Conservation (phyloP, 805 yeast genomes). For the Wickerhamiella shivajii region DNA sequence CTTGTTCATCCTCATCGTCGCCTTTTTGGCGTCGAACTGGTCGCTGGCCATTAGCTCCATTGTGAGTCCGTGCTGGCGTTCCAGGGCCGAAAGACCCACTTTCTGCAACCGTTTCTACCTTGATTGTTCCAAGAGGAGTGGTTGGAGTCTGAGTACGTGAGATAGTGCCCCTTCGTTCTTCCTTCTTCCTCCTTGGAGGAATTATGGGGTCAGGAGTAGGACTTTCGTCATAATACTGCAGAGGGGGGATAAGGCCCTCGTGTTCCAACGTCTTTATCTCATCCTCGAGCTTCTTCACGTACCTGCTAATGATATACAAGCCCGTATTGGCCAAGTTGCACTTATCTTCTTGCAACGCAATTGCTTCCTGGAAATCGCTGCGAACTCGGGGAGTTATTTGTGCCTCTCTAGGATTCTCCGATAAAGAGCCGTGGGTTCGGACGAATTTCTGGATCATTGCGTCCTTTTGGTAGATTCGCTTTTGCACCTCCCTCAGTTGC, state of each 20-base stretch:
- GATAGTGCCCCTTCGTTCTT: too few species aligned
- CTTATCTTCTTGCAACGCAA: constrained; percentile 61
- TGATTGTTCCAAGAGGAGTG: too few species aligned
- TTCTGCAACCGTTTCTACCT: too few species aligned
- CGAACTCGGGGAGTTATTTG: constrained; percentile 49
- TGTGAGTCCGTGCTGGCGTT: constrained; percentile 3
- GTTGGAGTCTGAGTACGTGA: too few species aligned
- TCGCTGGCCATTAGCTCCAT: constrained; percentile 10
- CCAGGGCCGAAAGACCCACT: too few species aligned
- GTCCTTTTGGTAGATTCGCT: constrained; percentile 56
- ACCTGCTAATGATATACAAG: constrained; percentile 59
- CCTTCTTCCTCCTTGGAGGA: too few species aligned
- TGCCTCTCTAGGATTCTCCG: constrained; percentile 70
- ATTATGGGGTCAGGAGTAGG: too few species aligned
- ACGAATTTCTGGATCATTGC: constrained; percentile 70
- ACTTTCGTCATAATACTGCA: too few species aligned
- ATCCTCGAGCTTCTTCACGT: constrained; percentile 53
- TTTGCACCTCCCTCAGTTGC: constrained; percentile 48
- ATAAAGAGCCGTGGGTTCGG: constrained; percentile 65
- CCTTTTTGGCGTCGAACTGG: constrained; percentile 15
- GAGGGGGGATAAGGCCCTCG: constrained; percentile 39
- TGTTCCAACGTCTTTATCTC: constrained; percentile 63
- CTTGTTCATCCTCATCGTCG: constrained; percentile 44
- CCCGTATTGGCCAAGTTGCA: constrained; percentile 71
- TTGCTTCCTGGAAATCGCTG: constrained; percentile 48